Base-by-base conservation (phyloP, 2,329 filamentous ascomycete species). In the Monosporascus sp. region DNA sequence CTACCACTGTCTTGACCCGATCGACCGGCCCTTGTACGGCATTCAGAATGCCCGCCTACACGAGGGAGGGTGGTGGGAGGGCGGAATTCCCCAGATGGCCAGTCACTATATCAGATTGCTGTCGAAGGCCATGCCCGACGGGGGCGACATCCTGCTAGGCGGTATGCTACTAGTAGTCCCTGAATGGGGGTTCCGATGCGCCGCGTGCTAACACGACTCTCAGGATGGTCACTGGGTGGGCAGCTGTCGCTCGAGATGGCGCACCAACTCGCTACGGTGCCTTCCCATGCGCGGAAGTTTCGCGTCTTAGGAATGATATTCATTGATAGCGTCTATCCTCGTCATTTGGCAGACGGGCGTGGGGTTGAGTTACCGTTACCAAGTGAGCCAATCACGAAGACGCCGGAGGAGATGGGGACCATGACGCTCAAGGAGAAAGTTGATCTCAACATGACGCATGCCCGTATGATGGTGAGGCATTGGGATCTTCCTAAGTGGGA, bases 11-110 rank as follows among this genome's bases (percentile, higher is more conserved):
- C 71, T 85, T 4, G 72, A 76, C 19, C 61, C 71, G 1, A 69
- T 84, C 22, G 66, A 68, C 36, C 78, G 82, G 5, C 66, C 71
- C 19, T 66, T 82, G 38, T 82, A 78, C 57, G 82, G 75, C 50
- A 80, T 85, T 52, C 68, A 74, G 55, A 85, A 85, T 63, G 78
- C 81, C 5, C 69, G 71, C 54, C 83, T 82, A 60, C 65, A 71
- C 55, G 71, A 72, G 1, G 75, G 73, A 7, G 66, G 72, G 16
- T 67, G 66, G 6, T 85, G 80, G 69, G 67, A 73, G 0, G 80
- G 78, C 34, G 79, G 81, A 3, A 63, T 85, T 11, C 68, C 72
- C 1, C 76, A 82, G 60, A 84, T 85, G 80, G 81, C 76, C 0
- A 61, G 68, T 2, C 64, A 76, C 7, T 85, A 85, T 59, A 69